Evolutionary conservation across 106 monocot genomes (phyloP), one percentile per base, ranked within the genome.

Genomic region (Dendrobium nobile): DNA sequence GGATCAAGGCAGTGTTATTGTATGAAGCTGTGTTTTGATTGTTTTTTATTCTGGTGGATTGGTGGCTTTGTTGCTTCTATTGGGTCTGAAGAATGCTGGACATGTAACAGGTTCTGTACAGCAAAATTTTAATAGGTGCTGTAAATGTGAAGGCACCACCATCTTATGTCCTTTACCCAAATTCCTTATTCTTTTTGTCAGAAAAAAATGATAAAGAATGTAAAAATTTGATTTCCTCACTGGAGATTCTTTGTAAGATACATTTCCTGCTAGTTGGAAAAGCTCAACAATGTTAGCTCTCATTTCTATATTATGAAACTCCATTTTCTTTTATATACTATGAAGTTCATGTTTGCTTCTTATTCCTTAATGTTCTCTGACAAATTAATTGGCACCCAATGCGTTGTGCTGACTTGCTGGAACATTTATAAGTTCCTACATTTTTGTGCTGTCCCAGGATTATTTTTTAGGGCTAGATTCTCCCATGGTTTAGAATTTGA

Each of bases 171-270:
- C 9, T 41, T 51, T 15, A 17, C 76, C 45, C 22, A 24, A 76
- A 76, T 47, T 26, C 27, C 45, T 76, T 51, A 76, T 48, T 76
- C 75, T 76, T 51, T 76, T 76, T 27, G 43, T 74, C 11, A n/a
- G 20, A 74, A 43, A 43, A 19, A n/a, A 41, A 42, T 3, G 10
- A 41, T 51, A 74, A 74, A 42, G 42, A 74, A 74, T 74, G 43
- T 74, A 43, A 74, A 74, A 74, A 74, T 74, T 74, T 19, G 33
- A 41, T 74, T 61, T 5, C 13, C 51, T 51, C 3, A 13, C 13
- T 75, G 74, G 18, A 75, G 20, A 75, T 75, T 31, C 41, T 75
- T 75, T 75, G 74, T 75, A 75, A 20, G 7, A 75, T 75, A 75
- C 43, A 44, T 43, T 75, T 75, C 43, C n/a, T 42, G 42, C 17